phyloP scores from a whole-genome alignment of 176 grass and related monocot species.

The Panicum miliaceum region DNA sequence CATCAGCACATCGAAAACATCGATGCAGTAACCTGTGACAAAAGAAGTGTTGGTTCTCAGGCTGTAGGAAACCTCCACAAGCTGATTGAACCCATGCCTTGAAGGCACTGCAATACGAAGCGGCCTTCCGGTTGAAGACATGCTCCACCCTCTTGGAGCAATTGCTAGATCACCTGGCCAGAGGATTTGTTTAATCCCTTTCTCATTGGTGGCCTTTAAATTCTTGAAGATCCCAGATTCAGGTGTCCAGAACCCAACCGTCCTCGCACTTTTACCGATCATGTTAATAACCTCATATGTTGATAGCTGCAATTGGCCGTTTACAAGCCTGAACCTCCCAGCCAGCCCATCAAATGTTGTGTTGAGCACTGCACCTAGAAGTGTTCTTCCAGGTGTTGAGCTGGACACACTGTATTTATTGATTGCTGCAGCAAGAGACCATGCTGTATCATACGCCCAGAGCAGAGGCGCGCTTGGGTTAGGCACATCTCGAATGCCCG shows the following conservation, averaged over 20 bases:
- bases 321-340: constrained; percentile 51
- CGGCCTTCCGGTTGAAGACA: neutral
- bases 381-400: constrained; percentile 27
- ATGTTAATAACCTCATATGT: constrained; percentile 62
- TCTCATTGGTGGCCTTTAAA: neutral
- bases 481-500: neutral
- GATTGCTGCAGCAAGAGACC: constrained; percentile 51
- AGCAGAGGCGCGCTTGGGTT: constrained; percentile 19
- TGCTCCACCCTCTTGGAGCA: neutral
- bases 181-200: constrained; percentile 17
- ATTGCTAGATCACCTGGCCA: constrained; percentile 12
- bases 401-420: neutral
- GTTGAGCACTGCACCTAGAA: constrained; percentile 50
- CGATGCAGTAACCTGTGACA: constrained; percentile 24
- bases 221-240: constrained; percentile 38
- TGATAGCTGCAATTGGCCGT: constrained; percentile 43
- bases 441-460: constrained; percentile 53
- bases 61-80: neutral
- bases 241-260: constrained; percentile 55
- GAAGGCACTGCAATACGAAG: neutral
- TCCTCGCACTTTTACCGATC: constrained; percentile 40
- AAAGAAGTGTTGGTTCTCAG: neutral
- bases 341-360: constrained; percentile 57
- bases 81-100: neutral
- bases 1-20: neutral